Base-by-base conservation (phyloP, 2,329 filamentous ascomycete genomes). In the Fusarium scirpi region DNA sequence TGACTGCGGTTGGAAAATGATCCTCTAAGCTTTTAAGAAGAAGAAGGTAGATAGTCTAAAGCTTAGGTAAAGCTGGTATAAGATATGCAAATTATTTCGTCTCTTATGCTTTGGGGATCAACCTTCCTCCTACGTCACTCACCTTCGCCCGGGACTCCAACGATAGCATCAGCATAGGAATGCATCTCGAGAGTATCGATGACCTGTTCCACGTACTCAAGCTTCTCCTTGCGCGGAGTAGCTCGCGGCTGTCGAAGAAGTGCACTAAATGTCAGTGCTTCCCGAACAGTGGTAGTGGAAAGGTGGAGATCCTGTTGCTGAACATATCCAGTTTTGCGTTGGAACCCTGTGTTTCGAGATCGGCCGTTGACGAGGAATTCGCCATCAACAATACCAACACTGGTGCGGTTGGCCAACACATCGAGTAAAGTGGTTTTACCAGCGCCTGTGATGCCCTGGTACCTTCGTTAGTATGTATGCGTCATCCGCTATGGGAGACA, bases 221-320 rank as follows among this genome's bases (percentile, higher is more conserved):
- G 40, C 41, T 76, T 78, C 74, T 97, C 93, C 29, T 86, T 81
- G 8, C 85, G 85, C 1, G 91, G 83, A 18, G 91, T 85, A 40
- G 89, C 82, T 34, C 86, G 87, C 1, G 93, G 92, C 72, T 97
- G 94, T 59, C 94, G 90, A 44, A 97, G 89, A 8, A 94, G 78
- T n/a, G 94, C 94, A 71, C 90, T 93, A 80, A 97, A 97, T 69
- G 88, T 88, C 34, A 97, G 85, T 6, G 93, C 93, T 80, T 97
- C 94, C 62, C 94, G 89, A 27, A 97, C 93, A 0, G 94, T 97
- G 1, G 90, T 89, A 0, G 93, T 96, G 16, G 89, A 85, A 15
- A 95, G 83, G 78, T 97, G 94, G 3, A 97, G 85, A 85, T 97
- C 94, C 76, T 96, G 93, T 78, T 97, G 94, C 76, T 96, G 92